These are phyloP conservation scores for Tieghemostelium lacteum DNA, from an alignment of 78 protist species.

Conservation along the genomic window DNA sequence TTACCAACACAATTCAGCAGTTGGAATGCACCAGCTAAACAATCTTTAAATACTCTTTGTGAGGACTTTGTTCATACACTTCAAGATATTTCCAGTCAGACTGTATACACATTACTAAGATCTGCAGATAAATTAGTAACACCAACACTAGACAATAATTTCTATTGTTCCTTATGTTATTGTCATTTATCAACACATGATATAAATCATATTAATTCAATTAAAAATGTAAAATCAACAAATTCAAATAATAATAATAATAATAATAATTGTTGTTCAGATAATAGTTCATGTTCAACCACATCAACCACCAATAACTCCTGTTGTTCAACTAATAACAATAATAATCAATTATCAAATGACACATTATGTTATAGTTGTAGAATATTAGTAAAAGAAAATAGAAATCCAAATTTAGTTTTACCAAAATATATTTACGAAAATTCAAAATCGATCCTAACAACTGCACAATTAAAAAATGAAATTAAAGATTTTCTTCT, in stretches of 20 bases:
- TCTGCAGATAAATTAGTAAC: slow-evolving; percentile 62
- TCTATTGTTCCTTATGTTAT: slow-evolving; percentile 49
- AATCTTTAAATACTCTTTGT: slow-evolving; percentile 57
- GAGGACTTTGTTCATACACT: slow-evolving; percentile 50
- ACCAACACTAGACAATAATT: slow-evolving; percentile 10
- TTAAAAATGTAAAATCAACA: background rate
- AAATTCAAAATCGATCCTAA: slow-evolving; percentile 24
- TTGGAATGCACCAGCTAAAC: background rate
- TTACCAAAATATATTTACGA: slow-evolving; percentile 42
- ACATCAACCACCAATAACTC: background rate
- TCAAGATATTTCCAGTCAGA: slow-evolving; percentile 76
- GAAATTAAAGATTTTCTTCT: slow-evolving; percentile 68
- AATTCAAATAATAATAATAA: slow-evolving; percentile 6
- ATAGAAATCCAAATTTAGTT: background rate
- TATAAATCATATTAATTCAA: slow-evolving; percentile 17
- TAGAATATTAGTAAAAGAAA: slow-evolving; percentile 10
- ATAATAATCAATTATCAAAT: background rate
- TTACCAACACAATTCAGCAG: background rate
- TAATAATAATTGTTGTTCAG: slow-evolving; percentile 1
- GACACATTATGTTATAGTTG: slow-evolving; percentile 73
- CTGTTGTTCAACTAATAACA: background rate
- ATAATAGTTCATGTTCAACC: slow-evolving; percentile 25
- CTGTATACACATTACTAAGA: slow-evolving; percentile 56
- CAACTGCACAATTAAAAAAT: slow-evolving; percentile 18
- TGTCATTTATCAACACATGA: slow-evolving; percentile 12